Percentiles rank a stretch among this genome's conserved stretches.
These are phyloP conservation scores for Combretum micranthum DNA, from an alignment of 345 rosid species.

Conservation along the genomic window DNA sequence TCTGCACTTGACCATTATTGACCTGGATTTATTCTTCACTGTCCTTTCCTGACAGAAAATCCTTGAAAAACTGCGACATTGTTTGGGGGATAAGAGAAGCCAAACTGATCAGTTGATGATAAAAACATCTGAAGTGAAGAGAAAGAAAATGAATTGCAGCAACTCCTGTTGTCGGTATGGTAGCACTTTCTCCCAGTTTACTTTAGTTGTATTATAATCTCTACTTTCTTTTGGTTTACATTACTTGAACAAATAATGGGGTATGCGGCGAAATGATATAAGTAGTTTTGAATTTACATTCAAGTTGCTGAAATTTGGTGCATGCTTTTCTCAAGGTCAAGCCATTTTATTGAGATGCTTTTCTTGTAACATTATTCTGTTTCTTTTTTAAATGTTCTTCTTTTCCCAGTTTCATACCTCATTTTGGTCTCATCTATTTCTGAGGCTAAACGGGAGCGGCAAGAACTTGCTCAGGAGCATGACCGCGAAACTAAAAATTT, in stretches of 20 bases:
- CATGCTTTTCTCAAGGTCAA: no score
- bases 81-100: conserved; percentile 60
- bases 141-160: conserved; percentile 52
- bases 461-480: conserved; percentile 50
- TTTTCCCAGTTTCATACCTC: no score
- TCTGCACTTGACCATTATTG: no score
- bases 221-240: no score
- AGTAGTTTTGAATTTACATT: no score
- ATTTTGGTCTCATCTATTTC: neutral
- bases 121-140: conserved; percentile 59
- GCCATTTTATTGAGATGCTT: no score
- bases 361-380: neutral
- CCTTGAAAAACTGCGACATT: conserved; percentile 48
- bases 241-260: no score
- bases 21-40: neutral
- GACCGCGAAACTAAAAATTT: conserved; percentile 29
- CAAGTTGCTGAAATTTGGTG: no score
- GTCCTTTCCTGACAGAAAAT: conserved; percentile 30
- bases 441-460: conserved; percentile 65
- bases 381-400: neutral
- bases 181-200: conserved; percentile 4
- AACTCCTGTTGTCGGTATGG: conserved; percentile 55
- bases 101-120: conserved; percentile 58
- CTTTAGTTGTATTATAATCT: neutral
- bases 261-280: no score